Percentiles rank a stretch among this genome's conserved stretches.
phyloP scores from a whole-genome alignment of 257 asterid species.

The Solanum raphanifolium region DNA sequence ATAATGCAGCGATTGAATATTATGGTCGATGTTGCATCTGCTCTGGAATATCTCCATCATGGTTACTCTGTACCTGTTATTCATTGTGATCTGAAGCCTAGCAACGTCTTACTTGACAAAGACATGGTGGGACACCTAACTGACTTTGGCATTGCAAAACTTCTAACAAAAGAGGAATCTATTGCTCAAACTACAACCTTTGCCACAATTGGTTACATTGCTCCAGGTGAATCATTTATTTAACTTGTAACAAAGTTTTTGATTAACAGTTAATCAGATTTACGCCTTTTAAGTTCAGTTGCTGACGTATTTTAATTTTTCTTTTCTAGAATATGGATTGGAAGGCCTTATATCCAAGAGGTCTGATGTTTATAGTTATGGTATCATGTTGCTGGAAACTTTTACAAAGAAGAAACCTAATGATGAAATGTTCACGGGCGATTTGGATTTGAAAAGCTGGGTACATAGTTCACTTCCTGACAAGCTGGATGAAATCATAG shows the following conservation, averaged over 20 bases:
- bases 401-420: not conserved
- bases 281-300: not conserved
- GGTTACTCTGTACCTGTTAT: conserved; percentile 12
- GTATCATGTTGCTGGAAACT: conserved; percentile 3
- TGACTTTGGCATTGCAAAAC: conserved; percentile 22
- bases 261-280: not conserved
- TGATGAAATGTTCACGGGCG: not conserved
- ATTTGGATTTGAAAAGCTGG: not conserved
- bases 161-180: conserved; percentile 10
- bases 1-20: conserved; percentile 10
- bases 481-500: not conserved
- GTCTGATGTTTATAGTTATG: conserved; percentile 8
- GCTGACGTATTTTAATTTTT: not conserved
- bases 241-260: not conserved
- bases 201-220: conserved; percentile 28
- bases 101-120: conserved; percentile 18
- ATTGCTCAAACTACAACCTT: conserved; percentile 13
- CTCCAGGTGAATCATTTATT: conserved; percentile 9
- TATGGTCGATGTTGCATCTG: conserved; percentile 21
- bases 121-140: conserved; percentile 16
- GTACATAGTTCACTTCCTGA: not conserved
- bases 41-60: conserved; percentile 19
- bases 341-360: not conserved
- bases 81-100: conserved; percentile 30
- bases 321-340: not conserved